Conservation (phyloP, 2,329 filamentous ascomycete genomes). For the Lachnellula suecica region DNA sequence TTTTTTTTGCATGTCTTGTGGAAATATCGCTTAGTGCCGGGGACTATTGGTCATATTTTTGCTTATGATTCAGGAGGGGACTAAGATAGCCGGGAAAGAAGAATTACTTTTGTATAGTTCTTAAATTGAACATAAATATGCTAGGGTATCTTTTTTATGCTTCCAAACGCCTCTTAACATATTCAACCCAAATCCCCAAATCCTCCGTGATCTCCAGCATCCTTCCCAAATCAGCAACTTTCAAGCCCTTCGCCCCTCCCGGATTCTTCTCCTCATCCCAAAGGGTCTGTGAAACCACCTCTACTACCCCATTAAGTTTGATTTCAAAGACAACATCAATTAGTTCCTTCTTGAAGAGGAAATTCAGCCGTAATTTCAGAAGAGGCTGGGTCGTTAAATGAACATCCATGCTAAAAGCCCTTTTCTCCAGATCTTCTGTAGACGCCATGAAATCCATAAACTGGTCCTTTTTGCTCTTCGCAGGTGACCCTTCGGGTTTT, state of each 20-base stretch:
- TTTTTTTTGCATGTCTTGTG: constrained; percentile 1
- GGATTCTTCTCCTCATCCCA: constrained; percentile 15
- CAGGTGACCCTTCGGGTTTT: constrained; percentile 4
- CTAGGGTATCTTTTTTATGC: neutral
- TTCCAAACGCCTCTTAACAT: constrained; percentile 36
- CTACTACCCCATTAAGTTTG: constrained; percentile 28
- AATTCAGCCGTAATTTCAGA: constrained; percentile 28
- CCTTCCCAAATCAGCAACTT: constrained; percentile 36
- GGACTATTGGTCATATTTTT: neutral
- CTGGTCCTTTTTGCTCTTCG: constrained; percentile 26
- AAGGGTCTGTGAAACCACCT: constrained; percentile 31
- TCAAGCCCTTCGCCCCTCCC: constrained; percentile 17
- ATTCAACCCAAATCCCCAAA: constrained; percentile 51
- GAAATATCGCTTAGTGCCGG: neutral
- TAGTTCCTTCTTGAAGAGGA: constrained; percentile 24
- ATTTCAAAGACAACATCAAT: constrained; percentile 33
- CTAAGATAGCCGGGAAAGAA: neutral
- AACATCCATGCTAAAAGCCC: constrained; percentile 26
- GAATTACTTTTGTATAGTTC: neutral
- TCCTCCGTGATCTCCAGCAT: constrained; percentile 48
- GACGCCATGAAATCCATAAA: constrained; percentile 31
- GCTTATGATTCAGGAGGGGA: neutral
- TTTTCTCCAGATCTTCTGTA: constrained; percentile 5
- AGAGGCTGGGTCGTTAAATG: constrained; percentile 28
- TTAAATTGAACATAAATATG: neutral